These are phyloP conservation scores for Annona cherimola DNA, from an alignment of 164 flowering plant species.

Conservation along the genomic window DNA sequence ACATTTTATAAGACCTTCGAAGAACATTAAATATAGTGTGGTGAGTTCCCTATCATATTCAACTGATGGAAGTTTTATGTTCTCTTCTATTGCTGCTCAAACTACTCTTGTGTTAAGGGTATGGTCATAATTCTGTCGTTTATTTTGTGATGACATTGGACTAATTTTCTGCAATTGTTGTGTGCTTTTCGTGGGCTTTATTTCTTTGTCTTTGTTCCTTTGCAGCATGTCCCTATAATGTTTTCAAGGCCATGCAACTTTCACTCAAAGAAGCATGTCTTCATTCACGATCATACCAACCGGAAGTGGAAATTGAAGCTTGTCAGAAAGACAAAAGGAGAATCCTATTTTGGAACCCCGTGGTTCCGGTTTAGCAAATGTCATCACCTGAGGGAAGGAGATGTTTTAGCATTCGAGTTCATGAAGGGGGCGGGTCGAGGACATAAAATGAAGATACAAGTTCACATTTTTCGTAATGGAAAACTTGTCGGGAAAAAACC, in stretches of 20 bases:
- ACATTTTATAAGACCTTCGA: slow-evolving; percentile 1
- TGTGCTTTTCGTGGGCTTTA: not conserved
- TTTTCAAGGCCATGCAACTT: not conserved
- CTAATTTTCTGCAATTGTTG: not conserved
- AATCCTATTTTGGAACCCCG: not conserved
- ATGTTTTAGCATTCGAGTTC: not conserved
- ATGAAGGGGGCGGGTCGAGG: not conserved
- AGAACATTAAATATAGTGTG: not conserved
- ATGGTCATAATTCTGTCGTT: not conserved
- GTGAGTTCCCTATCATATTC: too few relatives aligned
- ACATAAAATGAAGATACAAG: not conserved
- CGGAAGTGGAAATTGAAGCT: not conserved
- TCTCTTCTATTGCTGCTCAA: not conserved
- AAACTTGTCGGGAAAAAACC: not conserved
- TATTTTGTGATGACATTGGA: too few relatives aligned
- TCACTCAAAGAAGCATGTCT: not conserved
- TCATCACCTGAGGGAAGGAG: not conserved
- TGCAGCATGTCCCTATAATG: not conserved
- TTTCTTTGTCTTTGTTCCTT: too few relatives aligned
- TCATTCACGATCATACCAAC: not conserved
- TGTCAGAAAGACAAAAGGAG: not conserved
- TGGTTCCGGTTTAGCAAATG: not conserved
- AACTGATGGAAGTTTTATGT: too few relatives aligned
- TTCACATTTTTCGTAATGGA: not conserved
- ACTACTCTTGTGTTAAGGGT: not conserved